Evolutionary conservation across 1,139 yeast genomes (phyloP).

Genomic region (Zhuliangozyma blackwelliae): DNA sequence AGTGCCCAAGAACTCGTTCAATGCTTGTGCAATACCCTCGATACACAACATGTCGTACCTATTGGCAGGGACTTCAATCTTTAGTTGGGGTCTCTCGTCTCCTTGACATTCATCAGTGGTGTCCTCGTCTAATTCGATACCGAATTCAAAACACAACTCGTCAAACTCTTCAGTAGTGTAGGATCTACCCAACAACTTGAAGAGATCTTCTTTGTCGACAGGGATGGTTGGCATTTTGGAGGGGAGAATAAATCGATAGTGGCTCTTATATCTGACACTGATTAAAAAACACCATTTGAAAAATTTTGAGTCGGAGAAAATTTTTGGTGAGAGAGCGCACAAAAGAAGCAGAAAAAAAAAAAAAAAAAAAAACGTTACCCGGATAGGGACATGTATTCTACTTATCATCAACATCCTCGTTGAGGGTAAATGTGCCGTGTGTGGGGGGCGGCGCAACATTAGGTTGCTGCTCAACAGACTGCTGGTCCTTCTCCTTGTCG

Average conservation of each 20-base stretch:
- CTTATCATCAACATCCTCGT: constrained; percentile 17
- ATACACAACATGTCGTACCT: constrained; percentile 97
- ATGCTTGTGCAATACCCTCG: constrained; percentile 95
- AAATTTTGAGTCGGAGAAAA: constrained; percentile 13
- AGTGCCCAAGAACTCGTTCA: constrained; percentile 83
- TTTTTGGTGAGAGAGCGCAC: constrained; percentile 1
- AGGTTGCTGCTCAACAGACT: constrained; percentile 10
- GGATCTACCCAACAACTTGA: constrained; percentile 69
- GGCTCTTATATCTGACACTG: no score
- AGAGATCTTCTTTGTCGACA: constrained; percentile 91
- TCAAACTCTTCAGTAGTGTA: constrained; percentile 93
- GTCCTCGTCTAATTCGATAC: constrained; percentile 96
- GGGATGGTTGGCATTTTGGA: constrained; percentile 86
- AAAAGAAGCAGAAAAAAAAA: no score
- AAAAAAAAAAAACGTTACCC: constrained; percentile 3
- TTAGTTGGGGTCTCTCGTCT: constrained; percentile 90
- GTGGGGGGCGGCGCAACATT: constrained; percentile 10
- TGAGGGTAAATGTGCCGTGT: constrained; percentile 5
- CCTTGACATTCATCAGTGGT: constrained; percentile 74
- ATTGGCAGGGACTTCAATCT: constrained; percentile 97
- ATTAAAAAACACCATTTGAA: constrained; percentile 2
- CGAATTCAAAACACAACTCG: constrained; percentile 95
- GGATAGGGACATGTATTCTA: background rate
- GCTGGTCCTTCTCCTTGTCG: constrained; percentile 7
- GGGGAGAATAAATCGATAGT: background rate